Base-by-base conservation (phyloP, 208 protist genomes). In the Trypanosoma boissoni region DNA sequence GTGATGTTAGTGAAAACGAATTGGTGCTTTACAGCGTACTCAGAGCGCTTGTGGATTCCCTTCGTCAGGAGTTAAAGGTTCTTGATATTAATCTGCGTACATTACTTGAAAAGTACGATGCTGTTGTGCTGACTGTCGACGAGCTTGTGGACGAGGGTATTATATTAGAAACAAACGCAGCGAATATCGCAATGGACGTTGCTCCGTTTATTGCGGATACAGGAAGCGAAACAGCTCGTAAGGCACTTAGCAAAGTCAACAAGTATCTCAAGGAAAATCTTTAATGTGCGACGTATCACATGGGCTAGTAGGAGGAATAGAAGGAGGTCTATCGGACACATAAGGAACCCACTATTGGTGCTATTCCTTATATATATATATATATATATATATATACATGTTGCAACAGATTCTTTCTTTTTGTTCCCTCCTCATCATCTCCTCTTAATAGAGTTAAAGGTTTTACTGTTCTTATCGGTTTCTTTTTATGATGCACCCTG, bases 91-190 rank as follows among this genome's bases (percentile, higher is more conserved):
- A 73, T 34, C 51, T 66, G 7, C 59, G 73, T 18, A 53, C 68
- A 44, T 64, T 97, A 31, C 69, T 95, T 12, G 83, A 93, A 49
- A 88, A 92, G 52, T 97, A 92, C 67, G 84, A 91, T 31, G 79
- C 75, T 10, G 53, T 97, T n/a, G 52, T 95, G 32, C 78, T 97
- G 18, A 85, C 83, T 3, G 86, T 94, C 18, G 91, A 97, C 45
- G 88, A 94, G 63, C 76, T 95, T 68, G 62, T 97, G n/a, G 91
- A 97, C 50, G 86, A 92, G 26, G 91, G 91, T 20, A 86, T 96
- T 29, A 78, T 97, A 29, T 58, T 97, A 24, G 83, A 93, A 34
- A 91, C 82, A 20, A 81, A 83, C 55, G n/a, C 76, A n/a, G 34
- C 26, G 21, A 72, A 52, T 21, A 66, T 94, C n/a, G 77, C 68